Conservation (phyloP, 352 stramenopile genomes). For the Pythium aristosporum region DNA sequence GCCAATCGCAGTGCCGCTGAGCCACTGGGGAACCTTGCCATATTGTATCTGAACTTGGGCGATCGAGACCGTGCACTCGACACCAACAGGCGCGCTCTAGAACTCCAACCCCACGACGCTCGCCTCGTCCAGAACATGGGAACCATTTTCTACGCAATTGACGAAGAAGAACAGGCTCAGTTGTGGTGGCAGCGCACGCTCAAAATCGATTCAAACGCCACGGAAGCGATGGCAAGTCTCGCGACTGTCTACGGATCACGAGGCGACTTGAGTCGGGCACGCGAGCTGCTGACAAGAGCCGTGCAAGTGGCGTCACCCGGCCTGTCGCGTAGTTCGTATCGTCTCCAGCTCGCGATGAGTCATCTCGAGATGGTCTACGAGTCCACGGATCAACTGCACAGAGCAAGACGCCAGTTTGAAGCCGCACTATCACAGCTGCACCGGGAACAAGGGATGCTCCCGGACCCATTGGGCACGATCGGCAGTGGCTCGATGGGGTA, state of each 20-base stretch:
- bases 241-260: slow-evolving; percentile 17
- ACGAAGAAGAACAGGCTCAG: slow-evolving; percentile 9
- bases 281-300: not conserved
- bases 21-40: slow-evolving; percentile 28
- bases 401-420: slow-evolving; percentile 18
- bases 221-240: slow-evolving; percentile 24
- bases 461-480: slow-evolving; percentile 25
- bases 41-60: slow-evolving; percentile 15
- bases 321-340: slow-evolving; percentile 8
- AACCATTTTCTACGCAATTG: slow-evolving; percentile 13
- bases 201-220: not conserved
- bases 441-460: slow-evolving; percentile 2
- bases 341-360: slow-evolving; percentile 26
- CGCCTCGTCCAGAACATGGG: slow-evolving; percentile 34
- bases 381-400: slow-evolving; percentile 20
- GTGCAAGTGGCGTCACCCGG: not conserved
- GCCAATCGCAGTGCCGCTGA: slow-evolving; percentile 13
- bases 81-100: slow-evolving; percentile 18
- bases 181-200: slow-evolving; percentile 21
- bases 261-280: slow-evolving; percentile 12
- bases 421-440: slow-evolving; percentile 17
- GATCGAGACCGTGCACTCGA: slow-evolving; percentile 14
- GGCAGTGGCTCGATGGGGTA: slow-evolving; percentile 51
- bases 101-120: slow-evolving; percentile 18
- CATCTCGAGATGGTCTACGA: slow-evolving; percentile 30